Conservation (phyloP, 257 asterid species). For the Echites panduratus region DNA sequence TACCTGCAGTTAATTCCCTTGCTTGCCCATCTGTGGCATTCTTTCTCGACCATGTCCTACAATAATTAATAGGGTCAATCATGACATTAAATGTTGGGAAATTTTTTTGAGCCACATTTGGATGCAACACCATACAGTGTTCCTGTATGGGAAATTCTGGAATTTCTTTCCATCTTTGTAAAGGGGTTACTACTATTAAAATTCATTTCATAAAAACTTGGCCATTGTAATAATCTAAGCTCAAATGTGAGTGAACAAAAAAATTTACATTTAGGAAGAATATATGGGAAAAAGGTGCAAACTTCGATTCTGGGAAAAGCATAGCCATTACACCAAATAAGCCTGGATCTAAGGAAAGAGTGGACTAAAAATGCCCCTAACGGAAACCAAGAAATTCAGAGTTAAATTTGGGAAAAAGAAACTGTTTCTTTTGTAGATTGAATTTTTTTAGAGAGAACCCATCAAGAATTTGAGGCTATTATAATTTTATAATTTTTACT, state of each 20-base stretch:
- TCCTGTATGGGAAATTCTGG: not conserved
- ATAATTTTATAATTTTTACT: not conserved
- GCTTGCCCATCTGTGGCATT: constrained; percentile 84
- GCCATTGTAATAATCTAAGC: not conserved
- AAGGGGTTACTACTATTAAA: not conserved
- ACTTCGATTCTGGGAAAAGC: not conserved
- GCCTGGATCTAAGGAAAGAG: constrained; percentile 7
- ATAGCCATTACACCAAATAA: constrained; percentile 2
- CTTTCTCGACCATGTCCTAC: constrained; percentile 90
- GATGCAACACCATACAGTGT: not conserved
- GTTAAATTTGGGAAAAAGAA: not conserved
- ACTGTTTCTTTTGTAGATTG: no score
- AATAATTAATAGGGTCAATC: constrained; percentile 1
- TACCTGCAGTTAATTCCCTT: constrained; percentile 73
- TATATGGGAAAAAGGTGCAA: constrained; percentile 19
- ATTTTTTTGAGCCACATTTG: not conserved
- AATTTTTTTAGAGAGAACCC: not conserved
- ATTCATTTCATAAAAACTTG: no score
- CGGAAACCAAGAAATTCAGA: not conserved
- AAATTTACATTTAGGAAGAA: not conserved
- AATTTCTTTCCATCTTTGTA: not conserved
- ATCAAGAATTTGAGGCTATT: not conserved
- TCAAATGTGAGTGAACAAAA: not conserved
- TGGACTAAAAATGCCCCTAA: not conserved
- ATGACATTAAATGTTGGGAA: not conserved